Evolutionary conservation across 805 yeast genomes (phyloP), one percentile per base, ranked within the genome.

Genomic region (Hanseniaspora taiwanica): DNA sequence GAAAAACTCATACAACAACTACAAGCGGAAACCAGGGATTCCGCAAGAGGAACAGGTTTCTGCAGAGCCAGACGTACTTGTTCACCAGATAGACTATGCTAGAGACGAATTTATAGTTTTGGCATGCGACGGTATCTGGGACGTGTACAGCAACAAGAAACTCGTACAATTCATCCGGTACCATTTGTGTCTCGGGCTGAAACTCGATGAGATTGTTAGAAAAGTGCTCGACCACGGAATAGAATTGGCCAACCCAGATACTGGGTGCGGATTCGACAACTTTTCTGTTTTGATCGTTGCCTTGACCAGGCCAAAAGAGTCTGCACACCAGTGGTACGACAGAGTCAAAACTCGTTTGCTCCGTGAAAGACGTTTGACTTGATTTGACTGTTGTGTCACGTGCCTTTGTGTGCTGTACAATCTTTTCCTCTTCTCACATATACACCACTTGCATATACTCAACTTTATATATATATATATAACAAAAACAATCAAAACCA

Each of bases 61-160:
- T 1, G 82, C 76, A 24, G 84, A 78, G 50, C 93, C 93, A 0
- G 93, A 81, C 49, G 71, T 80, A 2, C 63, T 81, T 29, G 63
- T 68, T 44, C 85, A 79, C 52, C 62, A 65, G 47, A 56, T 67
- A 17, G 56, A 60, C 35, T 46, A 42, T 20, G 48, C 49, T 1
- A 53, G 58, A 16, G 85, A 81, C 50, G 89, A 81, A 55, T 81
- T 81, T 55, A 53, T 81, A 17, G 69, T 81, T 2, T 58, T 81
- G 40, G 89, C 85, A 1, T 81, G 93, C 59, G 93, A 81, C 59
- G 93, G 93, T 35, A 76, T 81, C 36, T 81, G 87, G 89, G 91
- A 81, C 56, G 69, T 75, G 27, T 72, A 70, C 50, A 74, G 72
- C 43, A 76, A 78, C 46, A 66, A 64, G 35, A 72, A 74, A 39